Conservation (phyloP, 306 rosid species). For the Hippophae gyantsensis region DNA sequence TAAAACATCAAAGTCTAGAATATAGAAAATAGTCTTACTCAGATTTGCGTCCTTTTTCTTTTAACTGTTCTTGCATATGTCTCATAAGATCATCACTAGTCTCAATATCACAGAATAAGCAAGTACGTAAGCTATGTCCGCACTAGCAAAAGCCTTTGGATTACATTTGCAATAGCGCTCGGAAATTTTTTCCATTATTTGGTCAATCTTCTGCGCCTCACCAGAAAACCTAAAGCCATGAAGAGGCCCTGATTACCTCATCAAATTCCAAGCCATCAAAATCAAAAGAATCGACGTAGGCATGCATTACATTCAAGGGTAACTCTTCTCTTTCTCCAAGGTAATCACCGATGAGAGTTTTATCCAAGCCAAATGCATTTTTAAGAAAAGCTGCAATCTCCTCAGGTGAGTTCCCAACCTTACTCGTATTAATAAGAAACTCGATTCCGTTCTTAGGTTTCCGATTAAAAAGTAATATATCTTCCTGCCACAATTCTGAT, state of each 20-base stretch:
- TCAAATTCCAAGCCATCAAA: conserved; percentile 89
- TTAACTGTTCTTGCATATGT: conserved; percentile 96
- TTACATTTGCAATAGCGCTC: conserved; percentile 96
- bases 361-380: conserved; percentile 94
- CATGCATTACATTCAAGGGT: conserved; percentile 89
- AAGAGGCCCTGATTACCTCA: conserved; percentile 84
- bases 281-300: conserved; percentile 90
- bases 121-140: conserved; percentile 98
- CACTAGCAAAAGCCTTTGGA: conserved; percentile 82
- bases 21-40: conserved; percentile 54
- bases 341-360: conserved; percentile 88
- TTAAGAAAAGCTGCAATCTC: conserved; percentile 88
- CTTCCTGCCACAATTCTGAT: conserved; percentile 86
- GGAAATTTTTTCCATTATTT: conserved; percentile 96
- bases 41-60: conserved; percentile 93
- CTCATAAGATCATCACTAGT: conserved; percentile 91
- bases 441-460: conserved; percentile 95
- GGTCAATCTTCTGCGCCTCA: conserved; percentile 96
- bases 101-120: conserved; percentile 95
- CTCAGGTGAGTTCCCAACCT: conserved; percentile 89
- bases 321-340: conserved; percentile 97
- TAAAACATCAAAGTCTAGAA: conserved; percentile 12
- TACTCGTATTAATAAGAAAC: conserved; percentile 85
- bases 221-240: conserved; percentile 97
- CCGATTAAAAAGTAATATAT: conserved; percentile 91